Base-by-base conservation (phyloP, 2,329 filamentous ascomycete genomes). In the Paraphaeosphaeria minitans region DNA sequence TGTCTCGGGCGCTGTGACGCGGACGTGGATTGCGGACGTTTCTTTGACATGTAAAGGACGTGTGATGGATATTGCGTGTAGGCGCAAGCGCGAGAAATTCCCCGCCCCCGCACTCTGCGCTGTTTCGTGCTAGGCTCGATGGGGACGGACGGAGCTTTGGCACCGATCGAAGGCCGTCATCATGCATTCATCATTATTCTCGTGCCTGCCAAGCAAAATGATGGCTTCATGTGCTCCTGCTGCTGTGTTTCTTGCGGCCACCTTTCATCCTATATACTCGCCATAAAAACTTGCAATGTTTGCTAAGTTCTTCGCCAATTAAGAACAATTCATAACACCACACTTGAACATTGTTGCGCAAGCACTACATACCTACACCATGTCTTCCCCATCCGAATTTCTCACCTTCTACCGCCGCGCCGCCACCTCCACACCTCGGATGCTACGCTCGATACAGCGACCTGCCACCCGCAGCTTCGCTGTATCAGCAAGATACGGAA, bases 361-460 rank as follows among this genome's bases (percentile, higher is more conserved):
- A 41, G 22, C 24, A 12, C 21, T 19, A 43, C 41, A 19, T 5
- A n/a, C n/a, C n/a, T 8, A 42, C 29, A 53, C 21, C 33, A 76
- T 76, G 74, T 55, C 66, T 24, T 45, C 66, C 27, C 72, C 76
- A 12, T 75, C 76, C 31, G 71, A 77, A 56, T 76, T 78, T 70
- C 68, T 77, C 21, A 76, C 72, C 53, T 76, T 77, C 67, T 75
- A 73, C 71, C 74, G 76, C 56, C 68, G 65, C 43, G 49, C 66
- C 29, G 63, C 66, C 2, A 33, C 29, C 4, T 56, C 45, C 31
- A 42, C 63, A 48, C 16, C 58, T 46, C 47, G 35, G 3, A n/a
- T 53, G n/a, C 39, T 49, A 16, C 37, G 37, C 41, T 19, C 41
- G 3, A 7, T 43, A 13, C n/a, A 43, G 4, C 14, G 63, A 66